Conservation (phyloP, 108 stramenopile genomes). For the Cyclotella cryptica region DNA sequence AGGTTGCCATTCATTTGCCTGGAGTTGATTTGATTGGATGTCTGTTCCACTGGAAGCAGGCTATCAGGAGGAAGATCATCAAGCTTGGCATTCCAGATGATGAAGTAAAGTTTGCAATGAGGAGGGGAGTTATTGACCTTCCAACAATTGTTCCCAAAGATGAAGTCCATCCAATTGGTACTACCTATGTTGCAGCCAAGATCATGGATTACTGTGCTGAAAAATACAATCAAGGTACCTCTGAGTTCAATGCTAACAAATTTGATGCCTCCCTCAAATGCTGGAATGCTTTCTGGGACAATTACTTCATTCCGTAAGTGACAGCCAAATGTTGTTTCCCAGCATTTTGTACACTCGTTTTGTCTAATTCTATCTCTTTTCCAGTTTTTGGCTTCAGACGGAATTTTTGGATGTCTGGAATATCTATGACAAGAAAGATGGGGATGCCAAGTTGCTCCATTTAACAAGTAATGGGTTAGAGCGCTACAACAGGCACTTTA, state of each 20-base stretch:
- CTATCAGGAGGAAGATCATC: conserved; percentile 20
- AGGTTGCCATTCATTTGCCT: not conserved
- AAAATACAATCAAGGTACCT: not conserved
- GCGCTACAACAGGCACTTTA: conserved; percentile 19
- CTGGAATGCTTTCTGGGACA: not conserved
- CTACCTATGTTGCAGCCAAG: not conserved
- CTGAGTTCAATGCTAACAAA: not conserved
- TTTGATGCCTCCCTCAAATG: not conserved
- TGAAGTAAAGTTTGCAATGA: conserved; percentile 15
- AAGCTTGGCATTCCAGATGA: conserved; percentile 1
- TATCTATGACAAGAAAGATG: not conserved
- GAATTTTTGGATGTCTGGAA: conserved; percentile 19
- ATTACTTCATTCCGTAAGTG: not conserved
- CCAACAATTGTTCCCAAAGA: conserved; percentile 14
- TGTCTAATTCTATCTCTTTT: not conserved
- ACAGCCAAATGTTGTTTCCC: not conserved
- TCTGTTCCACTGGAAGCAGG: conserved; percentile 17
- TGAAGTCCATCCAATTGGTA: not conserved
- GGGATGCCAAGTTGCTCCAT: not conserved
- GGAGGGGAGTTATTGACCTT: conserved; percentile 13
- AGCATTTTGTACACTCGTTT: not conserved
- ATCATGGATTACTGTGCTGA: conserved; percentile 3
- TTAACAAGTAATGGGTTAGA: conserved; percentile 10
- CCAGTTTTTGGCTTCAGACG: conserved; percentile 15
- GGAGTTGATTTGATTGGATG: not conserved